phyloP scores from a whole-genome alignment of 495 filamentous ascomycete genomes.

The Penicillium coprophilum region DNA sequence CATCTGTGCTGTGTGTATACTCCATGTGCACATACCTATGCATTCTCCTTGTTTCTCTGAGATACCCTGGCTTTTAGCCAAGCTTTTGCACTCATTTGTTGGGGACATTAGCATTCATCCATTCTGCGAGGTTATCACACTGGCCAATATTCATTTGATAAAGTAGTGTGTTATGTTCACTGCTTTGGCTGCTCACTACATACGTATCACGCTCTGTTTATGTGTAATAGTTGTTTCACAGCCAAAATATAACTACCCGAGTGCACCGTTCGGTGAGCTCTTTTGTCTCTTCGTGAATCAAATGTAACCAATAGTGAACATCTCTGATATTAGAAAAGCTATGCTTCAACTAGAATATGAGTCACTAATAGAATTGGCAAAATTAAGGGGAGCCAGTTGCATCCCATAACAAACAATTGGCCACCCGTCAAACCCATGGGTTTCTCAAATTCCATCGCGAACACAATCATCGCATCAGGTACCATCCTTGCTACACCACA shows the following conservation, averaged over 20 bases:
- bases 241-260: background rate
- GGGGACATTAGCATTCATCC: constrained; percentile 5
- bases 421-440: background rate
- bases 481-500: background rate
- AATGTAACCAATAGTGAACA: background rate
- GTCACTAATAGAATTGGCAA: constrained; percentile 8
- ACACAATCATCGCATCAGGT: background rate
- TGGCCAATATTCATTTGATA: background rate
- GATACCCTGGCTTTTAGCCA: constrained; percentile 13
- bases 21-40: constrained; percentile 13
- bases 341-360: constrained; percentile 11
- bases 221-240: background rate
- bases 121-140: background rate
- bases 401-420: constrained; percentile 5
- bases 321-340: constrained; percentile 4
- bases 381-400: constrained; percentile 7
- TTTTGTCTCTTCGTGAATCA: background rate
- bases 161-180: background rate
- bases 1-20: constrained; percentile 9
- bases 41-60: constrained; percentile 12
- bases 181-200: background rate
- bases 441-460: background rate
- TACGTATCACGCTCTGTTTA: background rate
- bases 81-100: background rate
- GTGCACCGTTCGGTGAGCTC: background rate